Base-by-base conservation (phyloP, 1,284 basidiomycete species). In the Sphaerobolus stellatus region DNA sequence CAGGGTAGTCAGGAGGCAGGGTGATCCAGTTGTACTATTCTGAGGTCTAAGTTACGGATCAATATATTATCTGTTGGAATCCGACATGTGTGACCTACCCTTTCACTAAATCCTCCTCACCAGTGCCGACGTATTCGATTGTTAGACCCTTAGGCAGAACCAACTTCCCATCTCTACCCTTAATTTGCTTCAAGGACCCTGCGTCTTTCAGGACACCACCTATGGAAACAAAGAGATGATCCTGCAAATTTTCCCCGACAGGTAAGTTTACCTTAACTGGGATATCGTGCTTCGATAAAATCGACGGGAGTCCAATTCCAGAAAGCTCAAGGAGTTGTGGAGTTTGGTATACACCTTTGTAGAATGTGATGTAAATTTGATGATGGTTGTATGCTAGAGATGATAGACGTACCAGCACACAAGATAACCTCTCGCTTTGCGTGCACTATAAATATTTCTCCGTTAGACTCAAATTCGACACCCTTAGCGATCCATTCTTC, bases 351-450 rank as follows among this genome's bases (percentile, higher is more conserved):
- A 69, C 53, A 18, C 68, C 68, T 68, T 20, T 33, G 45, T 43
- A 27, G 4, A 14, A 11, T 11, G 20, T 20, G 41, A 8, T 43
- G 22, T 14, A 43, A 43, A 43, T 7, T 24, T 24, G 18, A 14
- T 20, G 20, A 43, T 38, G 7, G 22, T 40, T 57, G 54, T 58
- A 76, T 75, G 5, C 68, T 67, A 48, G 69, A 65, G 5, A 78
- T 34, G n/a, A 78, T 69, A 43, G 6, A 25, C 46, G 58, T 55
- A 59, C 76, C 75, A 6, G 69, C 68, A 47, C 68, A 65, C 5
- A 78, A 38, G 16, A 78, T 69, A 8, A 76, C 66, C 31, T 78
- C 76, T 46, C 64, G 69, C 30, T 58, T 66, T 1, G 65, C 70
- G 8, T 56, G 52, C 13, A 64, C 66, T 3, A 64, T 59, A 22